Base-by-base conservation (phyloP, 768 basidiomycete species). In the Hericium coralloides region DNA sequence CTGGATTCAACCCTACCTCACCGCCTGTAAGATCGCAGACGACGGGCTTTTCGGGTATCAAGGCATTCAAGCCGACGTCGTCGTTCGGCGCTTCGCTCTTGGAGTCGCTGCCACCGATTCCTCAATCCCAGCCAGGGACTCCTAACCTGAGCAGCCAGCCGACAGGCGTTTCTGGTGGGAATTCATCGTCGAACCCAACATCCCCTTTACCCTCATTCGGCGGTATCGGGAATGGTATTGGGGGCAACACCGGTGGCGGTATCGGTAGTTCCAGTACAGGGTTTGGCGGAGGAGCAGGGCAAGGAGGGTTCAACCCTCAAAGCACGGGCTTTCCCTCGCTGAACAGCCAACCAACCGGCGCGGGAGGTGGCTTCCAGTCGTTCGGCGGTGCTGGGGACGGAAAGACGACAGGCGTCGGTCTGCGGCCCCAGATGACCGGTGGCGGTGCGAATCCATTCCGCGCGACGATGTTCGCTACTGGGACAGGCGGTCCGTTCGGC, bases 61-160 rank as follows among this genome's bases (percentile, higher is more conserved):
- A 80, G 64, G 69, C 77, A 3, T 82, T 82, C 74, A 79, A 80
- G 63, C 81, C 81, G 12, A 71, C 77, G 1, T 75, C 74, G 6
- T 74, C 73, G 9, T 82, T 82, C 59, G 81, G 81, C n/a, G 76
- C 76, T 25, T 70, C 73, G 17, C 65, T 81, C 2, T 66, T 81
- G 31, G 77, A 77, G 57, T 70, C 70, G 9, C 65, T 82, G 23
- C 92, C 92, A 2, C 75, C 90, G 5, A 82, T 92, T 55, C 80
- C 87, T 12, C 83, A 80, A 37, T 82, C 85, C 5, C 67, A 69
- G 3, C 70, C 79, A 0, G 71, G 71, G 5, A 81, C 81, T 15
- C 79, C 84, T 48, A 70, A n/a, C 31, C 17, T 38, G 73, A 9
- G 57, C 58, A 7, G 61, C 48, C 9, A 55, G 22, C 18, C 50